Percentiles rank a stretch among this genome's conserved stretches.
These are phyloP conservation scores for Catharanthus roseus DNA, from an alignment of 257 asterid species.

Conservation along the genomic window DNA sequence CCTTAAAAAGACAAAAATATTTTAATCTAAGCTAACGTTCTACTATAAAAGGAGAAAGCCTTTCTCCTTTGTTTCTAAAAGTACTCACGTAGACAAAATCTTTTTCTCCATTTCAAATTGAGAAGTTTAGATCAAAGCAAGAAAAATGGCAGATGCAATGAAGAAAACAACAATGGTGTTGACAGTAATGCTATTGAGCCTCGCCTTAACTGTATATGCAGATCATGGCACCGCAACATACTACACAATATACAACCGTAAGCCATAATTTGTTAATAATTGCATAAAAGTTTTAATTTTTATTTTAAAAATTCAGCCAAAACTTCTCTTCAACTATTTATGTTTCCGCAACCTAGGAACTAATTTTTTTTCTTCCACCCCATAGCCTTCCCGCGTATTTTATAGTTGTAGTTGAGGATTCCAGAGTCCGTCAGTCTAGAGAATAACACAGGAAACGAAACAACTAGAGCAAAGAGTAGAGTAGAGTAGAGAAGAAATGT, in stretches of 20 bases:
- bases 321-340: no score
- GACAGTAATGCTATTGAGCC: background rate
- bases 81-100: no score
- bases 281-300: background rate
- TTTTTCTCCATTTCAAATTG: no score
- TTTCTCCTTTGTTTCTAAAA: no score
- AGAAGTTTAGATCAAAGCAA: background rate
- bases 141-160: background rate
- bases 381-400: no score
- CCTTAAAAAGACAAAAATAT: no score
- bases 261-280: background rate
- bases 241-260: background rate
- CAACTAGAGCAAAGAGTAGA: background rate
- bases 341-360: no score
- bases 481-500: conserved; percentile 39
- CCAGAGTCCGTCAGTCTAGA: conserved; percentile 13
- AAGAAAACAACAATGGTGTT: background rate
- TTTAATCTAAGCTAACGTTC: no score
- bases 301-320: no score
- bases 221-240: background rate
- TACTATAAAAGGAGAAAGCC: no score
- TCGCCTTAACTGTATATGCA: background rate
- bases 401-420: no score
- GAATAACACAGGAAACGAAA: background rate
- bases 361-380: no score